These are phyloP conservation scores for Nannochloropsis oceanica DNA, from an alignment of 108 stramenopile species.

Conservation along the genomic window DNA sequence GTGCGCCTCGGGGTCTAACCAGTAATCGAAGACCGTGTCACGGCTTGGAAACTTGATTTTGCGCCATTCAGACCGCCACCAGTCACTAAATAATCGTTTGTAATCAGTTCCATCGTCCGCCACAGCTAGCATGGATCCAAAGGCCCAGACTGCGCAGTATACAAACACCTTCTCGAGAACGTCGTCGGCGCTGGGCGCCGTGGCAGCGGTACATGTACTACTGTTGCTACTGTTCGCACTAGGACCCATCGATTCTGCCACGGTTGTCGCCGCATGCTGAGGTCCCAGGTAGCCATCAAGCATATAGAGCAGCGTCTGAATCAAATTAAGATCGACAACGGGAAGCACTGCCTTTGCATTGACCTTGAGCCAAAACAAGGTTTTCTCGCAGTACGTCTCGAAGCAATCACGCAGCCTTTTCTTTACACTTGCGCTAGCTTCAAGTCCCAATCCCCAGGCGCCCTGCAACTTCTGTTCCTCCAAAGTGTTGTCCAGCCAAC, in stretches of 20 bases:
- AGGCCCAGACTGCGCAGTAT: constrained; percentile 57
- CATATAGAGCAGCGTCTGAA: constrained; percentile 52
- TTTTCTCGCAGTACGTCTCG: constrained; percentile 35
- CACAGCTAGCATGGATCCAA: constrained; percentile 49
- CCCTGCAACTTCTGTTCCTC: constrained; percentile 18
- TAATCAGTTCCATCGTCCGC: constrained; percentile 60
- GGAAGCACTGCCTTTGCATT: constrained; percentile 41
- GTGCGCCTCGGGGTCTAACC: constrained; percentile 48
- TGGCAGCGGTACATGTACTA: background rate
- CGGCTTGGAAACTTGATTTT: constrained; percentile 56
- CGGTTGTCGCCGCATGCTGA: constrained; percentile 19
- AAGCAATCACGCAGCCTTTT: constrained; percentile 22
- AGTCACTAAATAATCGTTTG: constrained; percentile 51
- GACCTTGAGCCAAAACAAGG: constrained; percentile 42
- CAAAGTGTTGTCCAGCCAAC: constrained; percentile 42
- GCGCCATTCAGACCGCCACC: constrained; percentile 54
- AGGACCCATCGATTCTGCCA: background rate
- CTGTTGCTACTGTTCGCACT: background rate
- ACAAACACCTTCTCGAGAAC: constrained; percentile 51
- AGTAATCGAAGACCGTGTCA: constrained; percentile 73
- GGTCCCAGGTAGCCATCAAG: constrained; percentile 47
- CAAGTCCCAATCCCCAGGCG: background rate
- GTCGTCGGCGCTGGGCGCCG: constrained; percentile 10
- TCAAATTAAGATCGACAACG: constrained; percentile 44
- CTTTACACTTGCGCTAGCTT: background rate